phyloP scores from a whole-genome alignment of 371 early-diverging fungal species.

The Mortierella sp. region DNA sequence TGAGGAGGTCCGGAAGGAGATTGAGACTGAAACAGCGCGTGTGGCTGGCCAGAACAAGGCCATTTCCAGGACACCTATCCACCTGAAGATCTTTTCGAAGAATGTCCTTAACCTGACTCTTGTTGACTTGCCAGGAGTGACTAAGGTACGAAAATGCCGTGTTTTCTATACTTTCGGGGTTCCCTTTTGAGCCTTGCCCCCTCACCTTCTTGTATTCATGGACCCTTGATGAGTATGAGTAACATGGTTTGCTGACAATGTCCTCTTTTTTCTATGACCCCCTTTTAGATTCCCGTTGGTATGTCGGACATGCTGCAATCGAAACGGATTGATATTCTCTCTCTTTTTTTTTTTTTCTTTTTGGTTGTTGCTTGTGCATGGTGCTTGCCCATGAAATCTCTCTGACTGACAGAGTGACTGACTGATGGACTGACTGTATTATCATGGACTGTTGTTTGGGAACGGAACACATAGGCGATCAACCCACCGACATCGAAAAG shows the following conservation, averaged over 20 bases:
- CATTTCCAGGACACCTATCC: slow-evolving; percentile 89
- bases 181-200: not conserved
- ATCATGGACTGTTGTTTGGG: not conserved
- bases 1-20: slow-evolving; percentile 88
- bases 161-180: not conserved
- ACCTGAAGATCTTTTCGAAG: slow-evolving; percentile 88
- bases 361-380: not conserved
- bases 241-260: not conserved
- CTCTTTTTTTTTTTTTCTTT: not conserved
- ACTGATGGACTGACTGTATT: not conserved
- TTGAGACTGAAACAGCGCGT: slow-evolving; percentile 90
- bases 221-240: not conserved
- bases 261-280: not conserved
- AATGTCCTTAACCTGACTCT: slow-evolving; percentile 93
- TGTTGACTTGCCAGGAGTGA: slow-evolving; percentile 95
- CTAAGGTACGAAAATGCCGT: slow-evolving; percentile 70
- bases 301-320: slow-evolving; percentile 23
- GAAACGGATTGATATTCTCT: slow-evolving; percentile 12
- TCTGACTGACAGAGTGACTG: not conserved
- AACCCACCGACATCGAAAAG: slow-evolving; percentile 83
- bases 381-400: not conserved
- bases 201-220: not conserved
- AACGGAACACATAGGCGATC: slow-evolving; percentile 34
- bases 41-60: slow-evolving; percentile 91
- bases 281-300: slow-evolving; percentile 62